Conservation (phyloP, 2,329 filamentous ascomycete species). For the Exophiala sp. region DNA sequence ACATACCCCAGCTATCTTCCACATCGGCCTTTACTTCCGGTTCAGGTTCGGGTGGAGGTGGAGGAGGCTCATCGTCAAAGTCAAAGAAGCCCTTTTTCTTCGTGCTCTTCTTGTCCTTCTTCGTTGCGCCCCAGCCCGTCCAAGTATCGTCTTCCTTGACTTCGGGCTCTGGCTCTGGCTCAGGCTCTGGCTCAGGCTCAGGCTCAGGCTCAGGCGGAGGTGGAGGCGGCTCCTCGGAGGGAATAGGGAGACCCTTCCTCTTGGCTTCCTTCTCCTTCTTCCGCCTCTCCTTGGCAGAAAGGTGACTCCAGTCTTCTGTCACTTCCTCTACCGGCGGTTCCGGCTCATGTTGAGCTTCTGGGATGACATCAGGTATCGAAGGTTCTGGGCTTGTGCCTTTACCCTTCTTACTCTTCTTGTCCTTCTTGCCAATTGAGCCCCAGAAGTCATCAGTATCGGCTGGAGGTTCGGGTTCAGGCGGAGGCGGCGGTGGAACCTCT, state of each 20-base stretch:
- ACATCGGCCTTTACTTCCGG: conserved; percentile 32
- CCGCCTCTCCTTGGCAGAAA: conserved; percentile 28
- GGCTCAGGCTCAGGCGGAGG: conserved; percentile 2
- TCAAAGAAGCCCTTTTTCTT: conserved; percentile 14
- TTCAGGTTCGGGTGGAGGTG: conserved; percentile 26
- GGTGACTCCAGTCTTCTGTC: conserved; percentile 30
- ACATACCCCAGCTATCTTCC: conserved; percentile 28
- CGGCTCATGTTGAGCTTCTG: conserved; percentile 32
- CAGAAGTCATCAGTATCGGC: conserved; percentile 29
- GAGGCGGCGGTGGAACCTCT: conserved; percentile 21
- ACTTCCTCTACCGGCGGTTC: conserved; percentile 23
- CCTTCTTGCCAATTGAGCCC: conserved; percentile 25
- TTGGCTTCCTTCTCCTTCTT: conserved; percentile 51
- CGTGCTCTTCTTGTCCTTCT: conserved; percentile 42
- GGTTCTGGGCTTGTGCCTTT: conserved; percentile 29
- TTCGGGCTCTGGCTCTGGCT: conserved; percentile 28
- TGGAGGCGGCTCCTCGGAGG: conserved; percentile 28
- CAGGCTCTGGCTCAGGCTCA: conserved; percentile 11
- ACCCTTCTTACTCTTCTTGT: conserved; percentile 29
- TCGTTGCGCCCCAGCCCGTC: conserved; percentile 29
- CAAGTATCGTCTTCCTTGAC: conserved; percentile 34
- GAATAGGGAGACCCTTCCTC: conserved; percentile 17
- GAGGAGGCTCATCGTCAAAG: conserved; percentile 10
- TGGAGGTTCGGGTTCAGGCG: conserved; percentile 21
- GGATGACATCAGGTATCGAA: conserved; percentile 29